Evolutionary conservation across 1,284 basidiomycete genomes (phyloP), one percentile per base, ranked within the genome.

Genomic region (Boletus albobrunnescens): DNA sequence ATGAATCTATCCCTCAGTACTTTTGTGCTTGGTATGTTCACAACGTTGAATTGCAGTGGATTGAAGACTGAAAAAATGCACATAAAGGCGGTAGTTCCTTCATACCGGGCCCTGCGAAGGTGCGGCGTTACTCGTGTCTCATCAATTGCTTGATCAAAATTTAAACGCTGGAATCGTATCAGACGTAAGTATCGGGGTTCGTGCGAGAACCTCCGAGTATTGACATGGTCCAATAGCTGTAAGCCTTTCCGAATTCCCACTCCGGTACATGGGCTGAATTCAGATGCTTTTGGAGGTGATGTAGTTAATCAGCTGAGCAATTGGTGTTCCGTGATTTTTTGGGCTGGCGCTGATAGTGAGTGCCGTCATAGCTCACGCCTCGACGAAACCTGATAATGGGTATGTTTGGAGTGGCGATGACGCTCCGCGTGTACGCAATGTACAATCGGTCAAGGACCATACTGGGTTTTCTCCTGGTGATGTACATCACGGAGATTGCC

Each of bases 221-320:
- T 43, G 27, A 47, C 12, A 12, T 11, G 7, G 12, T 20, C 23
- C 16, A 14, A 27, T 23, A 51, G 49, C n/a, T 51, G 49, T 51
- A 10, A 44, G 49, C n/a, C 1, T 26, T 22, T 20, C 20, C 28
- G 6, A 14, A 35, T 28, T 8, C 13, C 1, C 5, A 10, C 6
- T 14, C 2, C 14, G 28, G 7, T 8, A 27, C 20, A 13, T 7
- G 14, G 13, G 6, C 30, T 33, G 13, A 43, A 10, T 20, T 30
- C 14, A 2, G 13, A 31, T 20, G 11, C 10, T 11, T 16, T 11
- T 6, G n/a, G 22, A 47, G 46, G 40, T 27, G 22, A 20, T 20
- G 3, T 16, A 27, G 10, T 31, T 0, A 32, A 16, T 16, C 4
- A 31, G 12, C 16, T 44, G 12, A 7, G 7, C 6, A 27, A 3